These are phyloP conservation scores for Tulasnella sp. DNA, from an alignment of 768 basidiomycete species.

Conservation along the genomic window DNA sequence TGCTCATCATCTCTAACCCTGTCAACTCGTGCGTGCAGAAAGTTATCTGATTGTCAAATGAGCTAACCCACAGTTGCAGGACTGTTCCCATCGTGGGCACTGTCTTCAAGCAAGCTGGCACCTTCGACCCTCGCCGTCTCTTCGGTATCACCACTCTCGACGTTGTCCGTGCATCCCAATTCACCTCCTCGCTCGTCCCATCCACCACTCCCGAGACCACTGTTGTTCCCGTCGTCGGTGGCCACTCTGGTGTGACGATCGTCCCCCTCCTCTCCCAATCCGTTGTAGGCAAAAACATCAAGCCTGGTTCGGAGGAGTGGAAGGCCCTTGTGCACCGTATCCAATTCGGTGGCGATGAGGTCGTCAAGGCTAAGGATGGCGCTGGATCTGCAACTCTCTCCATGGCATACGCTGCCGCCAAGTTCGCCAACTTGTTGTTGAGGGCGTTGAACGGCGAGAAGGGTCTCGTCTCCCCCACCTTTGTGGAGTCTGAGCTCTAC, in stretches of 20 bases:
- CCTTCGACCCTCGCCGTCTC: constrained; percentile 75
- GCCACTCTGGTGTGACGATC: constrained; percentile 95
- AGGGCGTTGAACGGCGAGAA: constrained; percentile 55
- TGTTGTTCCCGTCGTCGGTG: constrained; percentile 77
- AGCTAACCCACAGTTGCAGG: constrained; percentile 22
- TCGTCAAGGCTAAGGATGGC: constrained; percentile 94
- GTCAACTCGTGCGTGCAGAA: constrained; percentile 25
- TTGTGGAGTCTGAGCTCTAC: constrained; percentile 81
- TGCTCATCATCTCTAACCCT: constrained; percentile 97
- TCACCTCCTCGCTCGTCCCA: constrained; percentile 55
- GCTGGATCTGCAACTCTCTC: constrained; percentile 64
- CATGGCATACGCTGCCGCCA: constrained; percentile 65
- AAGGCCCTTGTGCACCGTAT: constrained; percentile 80
- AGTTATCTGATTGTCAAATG: constrained; percentile 29
- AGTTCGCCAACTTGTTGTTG: constrained; percentile 49
- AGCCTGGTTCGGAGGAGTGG: constrained; percentile 49
- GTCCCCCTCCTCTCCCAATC: constrained; percentile 89
- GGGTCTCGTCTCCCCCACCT: constrained; percentile 63
- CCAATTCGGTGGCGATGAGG: constrained; percentile 97
- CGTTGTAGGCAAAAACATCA: constrained; percentile 51
- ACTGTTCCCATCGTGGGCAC: constrained; percentile 96
- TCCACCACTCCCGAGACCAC: constrained; percentile 54
- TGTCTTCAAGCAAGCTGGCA: constrained; percentile 81
- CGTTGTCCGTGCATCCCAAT: constrained; percentile 89
- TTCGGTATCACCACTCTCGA: constrained; percentile 99